Conservation (phyloP, 148 eudicot species). For the Chenopodium suecicum region DNA sequence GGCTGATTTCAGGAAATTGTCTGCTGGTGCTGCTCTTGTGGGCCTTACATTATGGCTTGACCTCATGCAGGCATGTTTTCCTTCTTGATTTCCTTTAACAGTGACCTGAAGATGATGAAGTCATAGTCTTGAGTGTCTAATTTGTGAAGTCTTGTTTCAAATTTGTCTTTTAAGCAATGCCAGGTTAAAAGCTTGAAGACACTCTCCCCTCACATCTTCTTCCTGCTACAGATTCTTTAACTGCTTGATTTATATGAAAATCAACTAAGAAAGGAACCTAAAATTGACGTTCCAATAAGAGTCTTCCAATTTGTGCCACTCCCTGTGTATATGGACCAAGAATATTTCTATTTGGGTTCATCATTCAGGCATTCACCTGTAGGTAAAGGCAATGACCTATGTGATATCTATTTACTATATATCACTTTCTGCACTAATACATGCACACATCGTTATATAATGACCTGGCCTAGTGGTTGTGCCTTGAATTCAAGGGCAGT, state of each 20-base stretch:
- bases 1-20: conserved; percentile 94
- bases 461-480: too few relatives aligned
- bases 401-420: neutral
- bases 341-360: neutral
- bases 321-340: neutral
- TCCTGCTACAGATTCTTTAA: neutral
- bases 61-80: conserved; percentile 81
- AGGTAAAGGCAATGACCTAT: neutral
- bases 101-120: neutral
- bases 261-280: neutral
- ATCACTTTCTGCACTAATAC: neutral
- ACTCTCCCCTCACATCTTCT: neutral
- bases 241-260: neutral
- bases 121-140: neutral
- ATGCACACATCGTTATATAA: neutral
- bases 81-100: neutral
- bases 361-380: neutral
- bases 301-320: neutral
- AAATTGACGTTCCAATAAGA: neutral
- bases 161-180: neutral
- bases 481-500: neutral
- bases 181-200: neutral
- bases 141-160: neutral
- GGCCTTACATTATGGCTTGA: conserved; percentile 98
- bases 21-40: conserved; percentile 99